Conservation (phyloP, 371 early-diverging fungal species). For the Astathelohania contejeani region DNA sequence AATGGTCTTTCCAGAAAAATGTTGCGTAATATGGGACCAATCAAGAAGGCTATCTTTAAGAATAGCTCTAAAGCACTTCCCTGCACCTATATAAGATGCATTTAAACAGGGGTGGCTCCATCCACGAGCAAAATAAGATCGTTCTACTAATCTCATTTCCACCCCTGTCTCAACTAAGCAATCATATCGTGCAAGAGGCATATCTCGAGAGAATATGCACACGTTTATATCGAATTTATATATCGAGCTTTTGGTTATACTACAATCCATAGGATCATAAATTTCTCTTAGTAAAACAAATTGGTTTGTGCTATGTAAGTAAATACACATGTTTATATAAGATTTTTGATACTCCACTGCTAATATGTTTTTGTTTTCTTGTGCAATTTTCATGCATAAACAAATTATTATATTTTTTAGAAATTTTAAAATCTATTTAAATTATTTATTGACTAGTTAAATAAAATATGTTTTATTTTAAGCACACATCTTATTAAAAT, state of each 20-base stretch:
- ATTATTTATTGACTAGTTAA: too few relatives aligned
- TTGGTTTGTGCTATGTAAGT: neutral
- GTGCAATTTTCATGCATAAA: neutral
- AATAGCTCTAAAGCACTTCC: neutral
- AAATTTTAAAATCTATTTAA: too few relatives aligned
- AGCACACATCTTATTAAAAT: too few relatives aligned
- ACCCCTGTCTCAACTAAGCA: neutral
- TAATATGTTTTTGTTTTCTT: neutral
- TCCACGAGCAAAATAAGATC: neutral
- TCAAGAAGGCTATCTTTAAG: neutral
- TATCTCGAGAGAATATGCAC: neutral
- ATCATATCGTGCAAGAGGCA: neutral
- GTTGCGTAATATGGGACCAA: neutral
- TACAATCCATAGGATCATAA: neutral
- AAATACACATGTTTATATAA: neutral
- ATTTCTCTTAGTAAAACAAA: neutral
- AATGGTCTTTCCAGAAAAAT: neutral
- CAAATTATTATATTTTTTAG: too few relatives aligned
- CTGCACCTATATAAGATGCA: neutral
- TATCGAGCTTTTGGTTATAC: neutral
- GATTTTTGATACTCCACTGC: constrained; percentile 2
- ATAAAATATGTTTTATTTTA: too few relatives aligned
- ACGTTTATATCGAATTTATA: neutral
- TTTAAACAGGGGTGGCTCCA: neutral
- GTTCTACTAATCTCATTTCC: neutral